Percentiles rank a stretch among this genome's conserved stretches.
phyloP scores from a whole-genome alignment of 2,329 filamentous ascomycete species.

The Aspergillus pseudonomiae region DNA sequence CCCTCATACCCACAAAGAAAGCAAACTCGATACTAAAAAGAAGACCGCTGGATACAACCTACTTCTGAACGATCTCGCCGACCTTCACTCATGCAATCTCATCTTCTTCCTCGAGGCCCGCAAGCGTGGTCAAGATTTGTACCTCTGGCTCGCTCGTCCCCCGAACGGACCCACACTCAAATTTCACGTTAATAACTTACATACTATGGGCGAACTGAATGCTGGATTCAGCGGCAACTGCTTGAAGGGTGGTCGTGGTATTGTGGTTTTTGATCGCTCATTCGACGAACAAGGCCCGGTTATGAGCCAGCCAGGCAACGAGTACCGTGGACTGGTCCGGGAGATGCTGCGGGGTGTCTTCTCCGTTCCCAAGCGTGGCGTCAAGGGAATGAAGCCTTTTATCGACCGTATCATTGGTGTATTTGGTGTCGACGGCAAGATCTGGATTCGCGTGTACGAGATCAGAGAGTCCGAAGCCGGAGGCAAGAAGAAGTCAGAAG shows the following conservation, averaged over 20 bases:
- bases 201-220: constrained; percentile 95
- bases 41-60: constrained; percentile 63
- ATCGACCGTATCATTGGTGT: constrained; percentile 94
- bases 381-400: constrained; percentile 91
- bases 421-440: constrained; percentile 86
- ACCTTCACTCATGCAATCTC: constrained; percentile 92
- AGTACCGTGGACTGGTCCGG: constrained; percentile 62
- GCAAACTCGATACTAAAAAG: constrained; percentile 95
- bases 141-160: constrained; percentile 88
- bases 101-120: constrained; percentile 93
- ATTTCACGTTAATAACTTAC: constrained; percentile 61
- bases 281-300: constrained; percentile 79
- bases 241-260: constrained; percentile 85
- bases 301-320: constrained; percentile 61
- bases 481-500: constrained; percentile 49
- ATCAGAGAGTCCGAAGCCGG: constrained; percentile 77
- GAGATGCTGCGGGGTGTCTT: constrained; percentile 90
- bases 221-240: constrained; percentile 86
- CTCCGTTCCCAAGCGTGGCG: constrained; percentile 79
- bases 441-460: constrained; percentile 96
- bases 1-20: constrained; percentile 90
- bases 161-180: constrained; percentile 79
- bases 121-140: constrained; percentile 86
- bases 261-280: constrained; percentile 86
- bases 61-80: constrained; percentile 75